Evolutionary conservation across 2,329 filamentous ascomycete species (phyloP).

Genomic region (Aspergillus transmontanensis): DNA sequence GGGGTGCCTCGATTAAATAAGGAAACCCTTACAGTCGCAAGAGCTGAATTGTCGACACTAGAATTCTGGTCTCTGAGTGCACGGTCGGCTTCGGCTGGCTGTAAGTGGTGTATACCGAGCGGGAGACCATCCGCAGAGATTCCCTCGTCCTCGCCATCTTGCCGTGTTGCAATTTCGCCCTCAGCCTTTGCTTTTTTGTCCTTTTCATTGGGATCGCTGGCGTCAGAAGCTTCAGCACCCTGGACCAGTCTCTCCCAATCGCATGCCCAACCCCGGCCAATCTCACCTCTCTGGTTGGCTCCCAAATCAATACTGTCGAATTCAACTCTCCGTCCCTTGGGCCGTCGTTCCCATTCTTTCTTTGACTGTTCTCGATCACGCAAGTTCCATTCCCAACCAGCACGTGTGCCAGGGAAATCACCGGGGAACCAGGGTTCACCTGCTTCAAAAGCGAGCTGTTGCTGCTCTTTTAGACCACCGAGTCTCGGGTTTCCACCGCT

Average conservation of each 20-base stretch:
- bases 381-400: constrained; percentile 77
- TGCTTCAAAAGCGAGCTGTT: constrained; percentile 80
- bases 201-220: neutral
- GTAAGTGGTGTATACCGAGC: constrained; percentile 42
- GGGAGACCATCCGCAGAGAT: constrained; percentile 26
- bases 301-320: constrained; percentile 77
- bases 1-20: constrained; percentile 72
- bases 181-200: constrained; percentile 12
- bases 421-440: constrained; percentile 80
- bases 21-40: constrained; percentile 67
- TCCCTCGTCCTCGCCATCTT: constrained; percentile 14
- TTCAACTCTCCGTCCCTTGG: constrained; percentile 77
- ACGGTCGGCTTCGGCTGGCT: constrained; percentile 37
- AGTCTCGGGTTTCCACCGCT: constrained; percentile 80
- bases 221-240: constrained; percentile 16
- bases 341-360: constrained; percentile 71
- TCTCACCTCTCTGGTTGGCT: constrained; percentile 73
- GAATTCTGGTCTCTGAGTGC: constrained; percentile 23
- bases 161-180: constrained; percentile 14
- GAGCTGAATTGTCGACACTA: constrained; percentile 30
- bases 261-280: constrained; percentile 79
- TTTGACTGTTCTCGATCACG: constrained; percentile 63
- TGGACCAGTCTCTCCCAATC: constrained; percentile 75
- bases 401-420: constrained; percentile 77
- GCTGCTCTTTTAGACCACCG: constrained; percentile 76